phyloP scores from a whole-genome alignment of 805 yeast genomes.

The Cyberlindnera bimundalis region DNA sequence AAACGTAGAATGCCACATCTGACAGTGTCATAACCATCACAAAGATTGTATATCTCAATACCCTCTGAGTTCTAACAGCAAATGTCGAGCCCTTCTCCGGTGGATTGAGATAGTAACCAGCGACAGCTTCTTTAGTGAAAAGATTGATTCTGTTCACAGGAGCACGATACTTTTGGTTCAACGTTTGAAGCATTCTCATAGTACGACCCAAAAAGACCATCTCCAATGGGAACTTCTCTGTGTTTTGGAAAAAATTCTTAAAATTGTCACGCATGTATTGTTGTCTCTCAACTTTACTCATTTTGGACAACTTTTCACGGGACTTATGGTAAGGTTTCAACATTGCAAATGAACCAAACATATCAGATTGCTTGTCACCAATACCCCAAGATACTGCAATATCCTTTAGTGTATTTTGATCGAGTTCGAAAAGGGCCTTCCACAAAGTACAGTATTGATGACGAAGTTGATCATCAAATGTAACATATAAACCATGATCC shows the following conservation, averaged over 20 bases:
- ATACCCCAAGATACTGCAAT: conserved; percentile 67
- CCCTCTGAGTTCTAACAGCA: conserved; percentile 8
- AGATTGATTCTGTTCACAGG: conserved; percentile 72
- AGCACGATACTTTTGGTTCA: conserved; percentile 62
- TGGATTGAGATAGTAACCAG: conserved; percentile 24
- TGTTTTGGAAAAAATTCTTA: conserved; percentile 54
- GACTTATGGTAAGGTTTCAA: conserved; percentile 42
- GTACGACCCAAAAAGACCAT: conserved; percentile 64
- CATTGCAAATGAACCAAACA: conserved; percentile 55
- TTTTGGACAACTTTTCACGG: conserved; percentile 27
- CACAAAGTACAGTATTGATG: conserved; percentile 58
- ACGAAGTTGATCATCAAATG: conserved; percentile 47
- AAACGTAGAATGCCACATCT: conserved; percentile 21
- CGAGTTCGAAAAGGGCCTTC: conserved; percentile 55
- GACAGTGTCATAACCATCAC: conserved; percentile 20
- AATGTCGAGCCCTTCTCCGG: conserved; percentile 5
- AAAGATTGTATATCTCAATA: conserved; percentile 24
- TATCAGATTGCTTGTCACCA: conserved; percentile 49
- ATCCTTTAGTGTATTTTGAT: conserved; percentile 42
- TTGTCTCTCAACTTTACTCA: conserved; percentile 40
- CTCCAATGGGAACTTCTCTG: conserved; percentile 63
- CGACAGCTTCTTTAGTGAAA: conserved; percentile 53
- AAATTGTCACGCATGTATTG: conserved; percentile 44
- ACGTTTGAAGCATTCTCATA: conserved; percentile 70
- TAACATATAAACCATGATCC: conserved; percentile 73